Percentiles rank a stretch among this genome's conserved stretches.
phyloP scores from a whole-genome alignment of 345 rosid genomes.

The Syzygium oleosum region DNA sequence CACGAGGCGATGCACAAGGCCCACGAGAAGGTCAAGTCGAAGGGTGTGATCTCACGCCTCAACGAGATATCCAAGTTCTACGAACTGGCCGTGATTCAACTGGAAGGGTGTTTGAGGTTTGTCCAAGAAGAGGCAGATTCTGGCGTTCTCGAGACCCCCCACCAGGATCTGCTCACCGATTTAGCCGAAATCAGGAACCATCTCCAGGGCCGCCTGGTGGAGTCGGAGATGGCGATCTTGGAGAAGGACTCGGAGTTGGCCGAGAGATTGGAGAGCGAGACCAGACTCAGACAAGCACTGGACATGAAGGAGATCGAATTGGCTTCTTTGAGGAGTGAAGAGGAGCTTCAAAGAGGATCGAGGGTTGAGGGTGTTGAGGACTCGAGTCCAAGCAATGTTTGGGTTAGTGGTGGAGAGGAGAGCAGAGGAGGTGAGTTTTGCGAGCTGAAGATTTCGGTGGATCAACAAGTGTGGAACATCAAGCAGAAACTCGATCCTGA shows the following conservation, averaged over 20 bases:
- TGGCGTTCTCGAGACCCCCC: conserved; percentile 36
- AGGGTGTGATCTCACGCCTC: conserved; percentile 56
- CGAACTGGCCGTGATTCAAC: conserved; percentile 68
- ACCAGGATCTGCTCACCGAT: conserved; percentile 51
- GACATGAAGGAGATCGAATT: conserved; percentile 45
- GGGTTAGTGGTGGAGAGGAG: conserved; percentile 9
- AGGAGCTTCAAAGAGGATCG: conserved; percentile 20
- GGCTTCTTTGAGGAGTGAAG: conserved; percentile 40
- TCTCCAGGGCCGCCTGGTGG: conserved; percentile 55
- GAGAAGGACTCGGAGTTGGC: conserved; percentile 60
- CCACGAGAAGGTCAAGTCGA: conserved; percentile 57
- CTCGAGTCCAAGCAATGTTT: neutral
- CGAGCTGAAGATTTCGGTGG: conserved; percentile 59
- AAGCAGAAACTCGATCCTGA: conserved; percentile 59
- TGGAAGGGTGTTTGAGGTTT: conserved; percentile 63
- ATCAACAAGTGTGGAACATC: conserved; percentile 60
- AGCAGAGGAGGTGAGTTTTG: conserved; percentile 40
- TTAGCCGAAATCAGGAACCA: conserved; percentile 60
- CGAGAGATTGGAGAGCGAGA: conserved; percentile 41
- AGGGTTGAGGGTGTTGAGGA: conserved; percentile 19
- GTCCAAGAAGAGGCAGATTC: conserved; percentile 62
- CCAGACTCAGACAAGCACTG: conserved; percentile 47
- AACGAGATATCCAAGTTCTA: conserved; percentile 73
- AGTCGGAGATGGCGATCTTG: conserved; percentile 50
- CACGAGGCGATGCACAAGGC: conserved; percentile 74